A percentile compares a stretch with the other conserved stretches of the same genome.
These are phyloP conservation scores for Ogataea salicorniae DNA, from an alignment of 805 yeast genomes.

Conservation along the genomic window DNA sequence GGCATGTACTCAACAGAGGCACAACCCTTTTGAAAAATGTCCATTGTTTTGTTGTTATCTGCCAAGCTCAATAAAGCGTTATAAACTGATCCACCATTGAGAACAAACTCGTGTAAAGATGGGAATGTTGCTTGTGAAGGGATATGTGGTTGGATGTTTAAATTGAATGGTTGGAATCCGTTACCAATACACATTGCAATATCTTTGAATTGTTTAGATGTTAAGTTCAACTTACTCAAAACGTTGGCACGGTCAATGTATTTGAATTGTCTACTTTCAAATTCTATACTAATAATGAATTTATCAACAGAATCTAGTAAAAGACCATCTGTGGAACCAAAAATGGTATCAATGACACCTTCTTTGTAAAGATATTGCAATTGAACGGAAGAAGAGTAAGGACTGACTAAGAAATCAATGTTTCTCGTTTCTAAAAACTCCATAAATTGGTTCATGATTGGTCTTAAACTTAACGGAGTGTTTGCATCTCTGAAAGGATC, in stretches of 20 bases:
- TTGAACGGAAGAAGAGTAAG: constrained; percentile 77
- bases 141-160: constrained; percentile 46
- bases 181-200: constrained; percentile 76
- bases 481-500: constrained; percentile 51
- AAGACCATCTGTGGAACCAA: constrained; percentile 79
- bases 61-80: constrained; percentile 41
- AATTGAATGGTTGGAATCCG: constrained; percentile 60
- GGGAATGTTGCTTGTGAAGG: constrained; percentile 23
- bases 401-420: constrained; percentile 71
- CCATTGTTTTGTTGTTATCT: constrained; percentile 41
- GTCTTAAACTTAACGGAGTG: constrained; percentile 44
- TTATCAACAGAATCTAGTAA: constrained; percentile 56
- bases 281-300: constrained; percentile 68
- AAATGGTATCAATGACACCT: constrained; percentile 63
- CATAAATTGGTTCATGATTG: constrained; percentile 52
- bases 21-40: constrained; percentile 60
- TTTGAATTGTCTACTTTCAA: constrained; percentile 58
- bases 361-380: constrained; percentile 61
- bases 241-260: constrained; percentile 57
- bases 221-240: constrained; percentile 53
- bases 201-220: constrained; percentile 68
- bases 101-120: constrained; percentile 28
- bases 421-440: constrained; percentile 48
- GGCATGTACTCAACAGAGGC: constrained; percentile 71
- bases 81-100: constrained; percentile 41